Evolutionary conservation across 116 monocot genomes (phyloP), one percentile per base, ranked within the genome.

Genomic region (Papilionanthe hybrid): DNA sequence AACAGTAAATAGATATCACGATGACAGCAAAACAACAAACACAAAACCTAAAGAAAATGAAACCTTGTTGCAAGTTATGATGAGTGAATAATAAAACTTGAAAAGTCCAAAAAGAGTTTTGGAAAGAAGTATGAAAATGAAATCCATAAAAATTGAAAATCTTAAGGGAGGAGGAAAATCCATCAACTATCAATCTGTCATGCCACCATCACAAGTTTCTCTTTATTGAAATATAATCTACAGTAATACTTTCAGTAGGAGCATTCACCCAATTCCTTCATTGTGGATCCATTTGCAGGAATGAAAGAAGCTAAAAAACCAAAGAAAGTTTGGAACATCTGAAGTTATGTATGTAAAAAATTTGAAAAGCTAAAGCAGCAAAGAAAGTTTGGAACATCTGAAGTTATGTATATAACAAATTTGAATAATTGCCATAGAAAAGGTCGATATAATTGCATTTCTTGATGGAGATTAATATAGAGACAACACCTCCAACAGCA

Each of bases 41-140:
- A 49, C 49, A 69, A 32, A 10, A 8, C 71, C 29, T 30, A 37
- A 18, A 32, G 37, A 17, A 5, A 7, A 32, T 17, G 37, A 53
- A 29, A 71, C 71, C 71, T 67, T 32, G 18, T 32, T 9, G 32
- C 9, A 32, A 71, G 32, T 71, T 71, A 71, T 41, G 5, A 32
- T 41, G 71, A 37, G 71, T 15, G 29, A 71, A 71, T 53, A 53
- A 53, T 15, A 45, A 9, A 67, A 67, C 71, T 71, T 71, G 71
- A 71, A 5, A 71, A 32, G 15, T 6, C 37, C 69, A 60, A 18
- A 43, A 42, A 43, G 28, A n/a, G n/a, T n/a, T 42, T 43, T 19
- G 42, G 72, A 1, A n/a, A 43, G 32, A 32, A 32, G 28, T 4
- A 19, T 10, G 43, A 72, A n/a, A 49, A 49, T 12, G 12, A 12